phyloP scores from a whole-genome alignment of 169 alveolate genomes.

The Perkinsus marinus region DNA sequence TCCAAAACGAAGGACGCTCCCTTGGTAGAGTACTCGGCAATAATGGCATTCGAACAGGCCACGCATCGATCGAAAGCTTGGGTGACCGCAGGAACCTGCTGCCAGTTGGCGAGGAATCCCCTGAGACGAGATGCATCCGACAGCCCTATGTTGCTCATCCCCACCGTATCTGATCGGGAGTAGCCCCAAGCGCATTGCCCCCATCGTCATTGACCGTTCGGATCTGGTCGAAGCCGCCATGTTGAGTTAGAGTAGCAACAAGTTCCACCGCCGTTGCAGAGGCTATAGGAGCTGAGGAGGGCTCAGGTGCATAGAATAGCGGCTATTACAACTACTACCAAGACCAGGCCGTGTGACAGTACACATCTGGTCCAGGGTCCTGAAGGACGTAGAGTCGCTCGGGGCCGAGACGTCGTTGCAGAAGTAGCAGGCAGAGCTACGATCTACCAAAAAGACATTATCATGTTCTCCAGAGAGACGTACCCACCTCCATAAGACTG shows the following conservation, averaged over 20 bases:
- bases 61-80: neutral
- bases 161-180: neutral
- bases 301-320: conserved; percentile 14
- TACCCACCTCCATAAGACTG: conserved; percentile 44
- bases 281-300: neutral
- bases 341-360: conserved; percentile 86
- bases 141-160: neutral
- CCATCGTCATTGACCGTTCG: conserved; percentile 14
- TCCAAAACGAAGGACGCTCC: neutral
- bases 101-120: neutral
- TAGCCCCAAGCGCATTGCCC: neutral
- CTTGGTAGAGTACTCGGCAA: neutral
- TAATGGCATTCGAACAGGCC: neutral
- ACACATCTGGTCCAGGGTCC: conserved; percentile 84
- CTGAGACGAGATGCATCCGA: neutral
- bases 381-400: conserved; percentile 61
- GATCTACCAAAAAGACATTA: neutral
- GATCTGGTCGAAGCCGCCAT: conserved; percentile 6
- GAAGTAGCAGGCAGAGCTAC: conserved; percentile 69
- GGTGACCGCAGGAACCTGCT: neutral
- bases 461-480: neutral
- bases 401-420: conserved; percentile 84
- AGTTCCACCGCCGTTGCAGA: conserved; percentile 68
- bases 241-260: conserved; percentile 63
- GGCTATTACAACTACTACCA: conserved; percentile 38